Evolutionary conservation across 768 basidiomycete species (phyloP).

Genomic region (Suillus decipiens): DNA sequence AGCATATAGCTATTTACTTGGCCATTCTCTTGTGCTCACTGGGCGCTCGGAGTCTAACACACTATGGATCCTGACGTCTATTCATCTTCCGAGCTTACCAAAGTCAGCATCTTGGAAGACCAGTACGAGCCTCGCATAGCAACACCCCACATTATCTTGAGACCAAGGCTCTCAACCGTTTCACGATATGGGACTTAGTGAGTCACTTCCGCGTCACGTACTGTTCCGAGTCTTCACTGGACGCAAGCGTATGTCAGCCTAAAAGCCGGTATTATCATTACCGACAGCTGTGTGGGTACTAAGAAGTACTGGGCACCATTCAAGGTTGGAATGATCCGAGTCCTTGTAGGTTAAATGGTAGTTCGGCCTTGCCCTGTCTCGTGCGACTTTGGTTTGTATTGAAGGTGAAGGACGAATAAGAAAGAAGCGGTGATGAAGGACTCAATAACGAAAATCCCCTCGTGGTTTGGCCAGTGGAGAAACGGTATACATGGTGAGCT

Average conservation of each 20-base stretch:
- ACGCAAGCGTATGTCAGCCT: constrained; percentile 65
- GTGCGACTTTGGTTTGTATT: neutral
- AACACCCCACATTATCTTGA: constrained; percentile 39
- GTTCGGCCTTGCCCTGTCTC: constrained; percentile 14
- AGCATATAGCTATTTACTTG: constrained; percentile 39
- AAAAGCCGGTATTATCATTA: constrained; percentile 64
- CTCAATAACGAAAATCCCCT: neutral
- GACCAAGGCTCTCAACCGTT: constrained; percentile 46
- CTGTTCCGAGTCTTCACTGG: constrained; percentile 57
- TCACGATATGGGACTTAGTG: constrained; percentile 37
- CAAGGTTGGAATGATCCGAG: neutral
- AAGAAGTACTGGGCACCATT: neutral
- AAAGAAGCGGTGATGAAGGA: neutral
- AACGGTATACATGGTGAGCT: neutral
- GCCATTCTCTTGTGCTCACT: neutral
- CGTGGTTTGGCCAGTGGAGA: neutral
- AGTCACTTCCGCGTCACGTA: constrained; percentile 37
- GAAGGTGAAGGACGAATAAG: neutral
- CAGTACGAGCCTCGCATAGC: constrained; percentile 46
- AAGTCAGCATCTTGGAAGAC: constrained; percentile 55
- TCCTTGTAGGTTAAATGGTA: constrained; percentile 50
- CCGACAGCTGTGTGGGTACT: neutral
- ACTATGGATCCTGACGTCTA: constrained; percentile 76
- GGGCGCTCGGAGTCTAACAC: constrained; percentile 67
- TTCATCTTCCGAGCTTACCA: constrained; percentile 33